These are phyloP conservation scores for Dactylellina haptotyla DNA, from an alignment of 2,329 filamentous ascomycete genomes.

Conservation along the genomic window DNA sequence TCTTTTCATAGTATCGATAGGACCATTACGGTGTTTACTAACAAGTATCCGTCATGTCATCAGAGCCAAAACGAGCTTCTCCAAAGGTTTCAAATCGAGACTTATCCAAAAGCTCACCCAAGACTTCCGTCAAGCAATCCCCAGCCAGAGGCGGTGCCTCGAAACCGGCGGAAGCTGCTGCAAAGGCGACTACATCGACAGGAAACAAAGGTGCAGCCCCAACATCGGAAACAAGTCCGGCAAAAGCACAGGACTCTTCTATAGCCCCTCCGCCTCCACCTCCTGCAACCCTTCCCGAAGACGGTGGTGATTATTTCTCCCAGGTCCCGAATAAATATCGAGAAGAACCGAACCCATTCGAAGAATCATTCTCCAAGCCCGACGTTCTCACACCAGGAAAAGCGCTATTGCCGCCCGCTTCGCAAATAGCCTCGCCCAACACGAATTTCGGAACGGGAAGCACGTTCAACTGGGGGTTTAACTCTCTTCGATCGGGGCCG, in stretches of 20 bases:
- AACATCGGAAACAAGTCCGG: constrained; percentile 24
- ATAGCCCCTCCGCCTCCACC: constrained; percentile 66
- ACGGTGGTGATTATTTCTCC: constrained; percentile 64
- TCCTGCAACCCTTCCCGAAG: constrained; percentile 62
- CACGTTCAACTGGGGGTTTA: constrained; percentile 80
- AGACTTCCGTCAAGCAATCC: constrained; percentile 31
- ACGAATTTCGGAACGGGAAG: constrained; percentile 79
- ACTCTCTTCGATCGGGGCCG: constrained; percentile 89
- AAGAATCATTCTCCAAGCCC: constrained; percentile 83
- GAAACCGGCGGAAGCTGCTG: constrained; percentile 15
- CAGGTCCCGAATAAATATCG: constrained; percentile 68
- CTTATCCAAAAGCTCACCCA: constrained; percentile 44
- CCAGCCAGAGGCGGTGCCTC: constrained; percentile 19
- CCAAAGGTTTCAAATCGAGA: constrained; percentile 41
- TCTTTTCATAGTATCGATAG: neutral
- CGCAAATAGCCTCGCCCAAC: constrained; percentile 88
- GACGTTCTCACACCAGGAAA: constrained; percentile 70
- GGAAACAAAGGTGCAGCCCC: neutral
- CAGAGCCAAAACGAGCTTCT: constrained; percentile 49
- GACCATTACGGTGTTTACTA: constrained; percentile 19
- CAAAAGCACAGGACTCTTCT: constrained; percentile 59
- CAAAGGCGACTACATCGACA: constrained; percentile 27
- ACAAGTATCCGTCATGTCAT: constrained; percentile 16
- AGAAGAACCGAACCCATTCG: constrained; percentile 94
- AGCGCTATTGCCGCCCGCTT: constrained; percentile 85